Conservation (phyloP, 345 rosid genomes). For the Mallotus nudiflorus region DNA sequence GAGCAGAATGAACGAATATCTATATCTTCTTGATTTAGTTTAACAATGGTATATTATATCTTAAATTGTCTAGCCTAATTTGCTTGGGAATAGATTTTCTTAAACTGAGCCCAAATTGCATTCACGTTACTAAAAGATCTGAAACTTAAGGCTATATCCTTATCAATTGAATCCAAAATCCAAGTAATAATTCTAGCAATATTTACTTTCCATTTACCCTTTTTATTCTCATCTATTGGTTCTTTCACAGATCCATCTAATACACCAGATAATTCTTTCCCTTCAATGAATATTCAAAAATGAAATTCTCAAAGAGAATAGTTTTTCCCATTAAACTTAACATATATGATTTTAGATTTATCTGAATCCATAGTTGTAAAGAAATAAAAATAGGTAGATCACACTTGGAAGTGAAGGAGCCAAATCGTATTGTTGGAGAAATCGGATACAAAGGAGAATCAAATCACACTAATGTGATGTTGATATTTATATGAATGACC, state of each 20-base stretch:
- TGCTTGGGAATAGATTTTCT: not conserved
- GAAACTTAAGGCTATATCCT: not conserved
- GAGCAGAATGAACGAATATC: not conserved
- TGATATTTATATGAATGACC: no score
- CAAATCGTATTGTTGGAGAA: no score
- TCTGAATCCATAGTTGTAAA: not conserved
- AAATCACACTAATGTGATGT: no score
- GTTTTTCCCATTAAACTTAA: not conserved
- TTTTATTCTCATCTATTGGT: not conserved
- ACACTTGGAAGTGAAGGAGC: not conserved
- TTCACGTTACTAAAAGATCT: not conserved
- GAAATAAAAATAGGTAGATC: not conserved
- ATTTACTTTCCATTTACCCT: not conserved
- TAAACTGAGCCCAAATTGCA: not conserved
- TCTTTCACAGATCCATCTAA: not conserved
- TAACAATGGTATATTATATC: not conserved
- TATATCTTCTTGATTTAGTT: not conserved
- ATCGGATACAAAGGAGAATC: no score
- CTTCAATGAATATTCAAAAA: not conserved
- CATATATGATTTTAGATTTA: not conserved
- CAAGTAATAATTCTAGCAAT: not conserved
- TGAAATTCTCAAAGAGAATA: conserved; percentile 2
- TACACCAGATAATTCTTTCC: not conserved
- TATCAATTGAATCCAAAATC: not conserved
- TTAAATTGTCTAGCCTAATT: not conserved